Conservation (phyloP, 441 rosid species). For the Croton laevigatus region DNA sequence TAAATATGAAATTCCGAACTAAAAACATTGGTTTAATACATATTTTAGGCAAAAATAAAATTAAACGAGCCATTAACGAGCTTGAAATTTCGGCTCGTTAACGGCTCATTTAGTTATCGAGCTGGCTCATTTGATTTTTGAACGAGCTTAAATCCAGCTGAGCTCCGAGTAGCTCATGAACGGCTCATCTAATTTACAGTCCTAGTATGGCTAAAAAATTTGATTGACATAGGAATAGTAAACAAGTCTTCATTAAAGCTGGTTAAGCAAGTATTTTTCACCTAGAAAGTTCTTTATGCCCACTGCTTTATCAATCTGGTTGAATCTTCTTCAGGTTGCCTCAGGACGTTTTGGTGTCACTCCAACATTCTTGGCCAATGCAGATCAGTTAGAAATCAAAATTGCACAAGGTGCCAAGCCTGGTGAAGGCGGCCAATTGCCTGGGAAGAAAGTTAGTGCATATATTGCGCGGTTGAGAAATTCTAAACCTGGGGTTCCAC, state of each 20-base stretch:
- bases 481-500: slow-evolving; percentile 99
- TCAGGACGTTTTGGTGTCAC: slow-evolving; percentile 99
- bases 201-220: background rate
- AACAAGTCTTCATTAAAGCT: background rate
- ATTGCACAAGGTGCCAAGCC: slow-evolving; percentile 99
- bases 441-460: slow-evolving; percentile 99
- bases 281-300: background rate
- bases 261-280: background rate
- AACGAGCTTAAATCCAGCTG: no score
- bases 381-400: slow-evolving; percentile 94
- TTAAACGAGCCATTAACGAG: no score
- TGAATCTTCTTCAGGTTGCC: slow-evolving; percentile 70
- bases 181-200: no score
- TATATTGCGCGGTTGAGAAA: slow-evolving; percentile 93
- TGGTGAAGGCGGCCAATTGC: slow-evolving; percentile 99
- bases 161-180: no score
- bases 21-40: no score
- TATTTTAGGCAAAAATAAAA: no score
- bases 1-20: no score
- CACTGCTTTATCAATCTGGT: slow-evolving; percentile 8
- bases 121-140: no score
- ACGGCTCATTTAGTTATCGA: no score
- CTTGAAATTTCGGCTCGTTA: no score
- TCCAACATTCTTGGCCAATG: slow-evolving; percentile 96
- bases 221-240: background rate